phyloP scores from a whole-genome alignment of 2,329 filamentous ascomycete species.

The Domatiomyces catenatus region DNA sequence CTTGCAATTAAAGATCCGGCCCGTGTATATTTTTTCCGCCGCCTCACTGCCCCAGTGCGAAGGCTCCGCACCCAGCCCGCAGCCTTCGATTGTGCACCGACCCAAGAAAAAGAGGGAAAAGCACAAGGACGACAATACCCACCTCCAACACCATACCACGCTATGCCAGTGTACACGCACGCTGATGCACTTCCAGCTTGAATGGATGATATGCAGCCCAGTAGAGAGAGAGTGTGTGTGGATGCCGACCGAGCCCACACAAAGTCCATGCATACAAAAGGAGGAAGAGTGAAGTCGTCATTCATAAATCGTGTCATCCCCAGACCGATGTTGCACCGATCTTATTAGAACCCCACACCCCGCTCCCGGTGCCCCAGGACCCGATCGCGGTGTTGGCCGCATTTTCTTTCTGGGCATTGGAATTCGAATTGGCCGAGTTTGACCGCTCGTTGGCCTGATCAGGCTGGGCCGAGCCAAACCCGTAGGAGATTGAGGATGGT shows the following conservation, averaged over 20 bases:
- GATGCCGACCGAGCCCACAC: constrained; percentile 12
- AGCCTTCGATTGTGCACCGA: neutral
- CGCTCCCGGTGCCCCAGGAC: constrained; percentile 65
- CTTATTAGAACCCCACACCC: constrained; percentile 69
- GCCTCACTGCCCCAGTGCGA: neutral
- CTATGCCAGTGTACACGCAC: neutral
- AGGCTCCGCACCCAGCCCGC: neutral
- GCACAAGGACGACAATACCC: neutral
- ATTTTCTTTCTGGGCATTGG: constrained; percentile 33
- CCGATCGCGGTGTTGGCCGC: constrained; percentile 32
- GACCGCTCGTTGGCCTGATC: constrained; percentile 37
- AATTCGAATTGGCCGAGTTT: constrained; percentile 44
- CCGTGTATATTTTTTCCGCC: neutral
- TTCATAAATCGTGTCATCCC: constrained; percentile 44
- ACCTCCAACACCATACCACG: neutral
- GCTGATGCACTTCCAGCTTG: neutral
- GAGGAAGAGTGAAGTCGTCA: constrained; percentile 9
- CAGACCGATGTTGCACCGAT: constrained; percentile 87
- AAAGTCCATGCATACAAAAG: constrained; percentile 12
- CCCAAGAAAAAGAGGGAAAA: neutral
- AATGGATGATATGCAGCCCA: constrained; percentile 1
- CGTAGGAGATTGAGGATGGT: constrained; percentile 67
- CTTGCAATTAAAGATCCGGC: neutral
- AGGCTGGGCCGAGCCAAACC: constrained; percentile 21
- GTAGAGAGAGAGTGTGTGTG: constrained; percentile 10